A percentile compares a stretch with the other conserved stretches of the same genome.
Evolutionary conservation across 2,329 filamentous ascomycete species (phyloP).

Genomic region (Paraconiothyrium sp.): DNA sequence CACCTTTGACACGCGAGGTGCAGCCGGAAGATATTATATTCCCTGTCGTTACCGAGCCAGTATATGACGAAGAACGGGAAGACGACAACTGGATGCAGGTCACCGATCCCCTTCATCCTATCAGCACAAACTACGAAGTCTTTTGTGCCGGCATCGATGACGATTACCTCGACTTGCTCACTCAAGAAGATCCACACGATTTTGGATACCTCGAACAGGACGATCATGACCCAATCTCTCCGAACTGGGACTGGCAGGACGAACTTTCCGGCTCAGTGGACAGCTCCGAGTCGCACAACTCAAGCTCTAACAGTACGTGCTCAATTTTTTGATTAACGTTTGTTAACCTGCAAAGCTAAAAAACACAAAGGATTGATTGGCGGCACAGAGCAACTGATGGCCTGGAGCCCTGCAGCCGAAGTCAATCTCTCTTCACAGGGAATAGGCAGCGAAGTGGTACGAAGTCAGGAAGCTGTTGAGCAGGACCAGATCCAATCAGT

Average conservation of each 20-base stretch:
- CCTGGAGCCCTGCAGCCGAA: conserved; percentile 15
- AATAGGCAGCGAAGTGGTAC: conserved; percentile 7
- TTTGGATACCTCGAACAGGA: background rate
- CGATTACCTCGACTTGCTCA: conserved; percentile 20
- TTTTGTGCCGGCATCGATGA: conserved; percentile 2
- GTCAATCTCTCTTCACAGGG: background rate
- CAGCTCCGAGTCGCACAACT: background rate
- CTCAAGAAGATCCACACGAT: conserved; percentile 15
- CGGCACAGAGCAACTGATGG: conserved; percentile 3
- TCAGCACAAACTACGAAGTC: conserved; percentile 24
- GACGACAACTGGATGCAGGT: conserved; percentile 31
- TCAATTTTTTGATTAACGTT: background rate
- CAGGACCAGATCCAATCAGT: conserved; percentile 11
- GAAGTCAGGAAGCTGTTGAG: background rate
- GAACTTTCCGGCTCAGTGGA: background rate
- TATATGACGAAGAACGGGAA: conserved; percentile 19
- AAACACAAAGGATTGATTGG: background rate
- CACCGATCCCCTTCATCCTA: conserved; percentile 36
- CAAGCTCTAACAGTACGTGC: background rate
- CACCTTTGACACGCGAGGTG: conserved; percentile 30
- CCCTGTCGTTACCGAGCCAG: background rate
- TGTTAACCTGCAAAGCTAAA: background rate
- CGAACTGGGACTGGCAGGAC: background rate
- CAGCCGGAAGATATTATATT: conserved; percentile 29
- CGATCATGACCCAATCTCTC: background rate